phyloP scores from a whole-genome alignment of 768 basidiomycete species.

The Russula vinacea region DNA sequence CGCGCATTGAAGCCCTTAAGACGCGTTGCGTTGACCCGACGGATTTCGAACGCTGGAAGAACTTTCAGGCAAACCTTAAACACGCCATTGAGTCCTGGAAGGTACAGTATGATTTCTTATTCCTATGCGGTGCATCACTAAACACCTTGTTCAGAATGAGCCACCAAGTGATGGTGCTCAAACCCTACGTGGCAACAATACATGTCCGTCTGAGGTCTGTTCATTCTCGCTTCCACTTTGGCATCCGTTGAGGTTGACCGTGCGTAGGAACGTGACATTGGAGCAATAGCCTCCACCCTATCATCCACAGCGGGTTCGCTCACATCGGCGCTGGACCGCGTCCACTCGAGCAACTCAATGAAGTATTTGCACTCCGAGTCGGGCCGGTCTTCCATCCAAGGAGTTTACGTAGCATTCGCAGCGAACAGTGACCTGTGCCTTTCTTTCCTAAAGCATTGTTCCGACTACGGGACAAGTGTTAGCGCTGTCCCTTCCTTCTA shows the following conservation, averaged over 20 bases:
- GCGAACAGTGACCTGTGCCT: neutral
- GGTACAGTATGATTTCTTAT: neutral
- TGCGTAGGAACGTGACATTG: neutral
- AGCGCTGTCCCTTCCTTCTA: too few relatives aligned
- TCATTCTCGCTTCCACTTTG: neutral
- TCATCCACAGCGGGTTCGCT: neutral
- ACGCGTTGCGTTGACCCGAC: neutral
- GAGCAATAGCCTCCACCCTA: neutral
- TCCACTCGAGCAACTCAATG: neutral
- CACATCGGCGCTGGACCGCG: neutral
- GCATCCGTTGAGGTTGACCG: neutral
- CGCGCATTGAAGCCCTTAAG: neutral
- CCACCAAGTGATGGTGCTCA: neutral
- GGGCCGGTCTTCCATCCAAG: neutral
- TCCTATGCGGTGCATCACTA: neutral
- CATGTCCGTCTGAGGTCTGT: neutral
- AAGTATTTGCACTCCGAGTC: neutral
- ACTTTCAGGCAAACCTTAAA: neutral
- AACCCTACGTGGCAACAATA: neutral
- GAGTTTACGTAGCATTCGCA: neutral
- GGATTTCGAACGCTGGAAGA: slow-evolving; percentile 2
- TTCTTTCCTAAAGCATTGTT: neutral
- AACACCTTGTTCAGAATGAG: neutral
- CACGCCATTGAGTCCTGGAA: slow-evolving; percentile 2
- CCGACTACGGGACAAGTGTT: neutral